Evolutionary conservation across 1,139 yeast genomes (phyloP).

Genomic region (Hyphopichia fennica): DNA sequence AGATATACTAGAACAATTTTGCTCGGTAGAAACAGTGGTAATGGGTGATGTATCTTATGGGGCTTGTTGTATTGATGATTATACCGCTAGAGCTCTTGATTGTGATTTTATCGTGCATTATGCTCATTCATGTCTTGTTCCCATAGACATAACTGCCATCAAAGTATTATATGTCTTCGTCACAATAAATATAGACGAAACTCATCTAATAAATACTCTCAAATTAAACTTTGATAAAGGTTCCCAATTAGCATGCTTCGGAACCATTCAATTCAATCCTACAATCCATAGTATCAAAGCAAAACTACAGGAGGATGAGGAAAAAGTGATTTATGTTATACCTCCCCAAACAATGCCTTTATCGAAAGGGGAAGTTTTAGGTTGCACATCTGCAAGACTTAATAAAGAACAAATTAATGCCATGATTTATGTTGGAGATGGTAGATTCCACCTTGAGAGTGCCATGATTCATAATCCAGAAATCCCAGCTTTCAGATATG

Average conservation of each 20-base stretch:
- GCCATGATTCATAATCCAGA: slow-evolving; percentile 97
- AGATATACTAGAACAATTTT: slow-evolving; percentile 90
- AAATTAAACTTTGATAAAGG: slow-evolving; percentile 65
- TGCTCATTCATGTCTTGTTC: slow-evolving; percentile 96
- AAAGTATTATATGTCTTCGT: slow-evolving; percentile 95
- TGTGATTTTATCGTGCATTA: slow-evolving; percentile 96
- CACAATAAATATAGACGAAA: slow-evolving; percentile 84
- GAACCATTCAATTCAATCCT: slow-evolving; percentile 96
- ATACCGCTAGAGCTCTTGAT: slow-evolving; percentile 85
- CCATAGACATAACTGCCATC: slow-evolving; percentile 86
- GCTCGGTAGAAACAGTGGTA: slow-evolving; percentile 81
- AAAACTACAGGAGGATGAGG: slow-evolving; percentile 49
- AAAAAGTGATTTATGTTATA: slow-evolving; percentile 58
- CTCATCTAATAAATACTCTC: slow-evolving; percentile 76
- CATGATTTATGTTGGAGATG: slow-evolving; percentile 93
- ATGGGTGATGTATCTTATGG: slow-evolving; percentile 99
- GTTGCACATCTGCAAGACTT: slow-evolving; percentile 89
- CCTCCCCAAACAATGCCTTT: slow-evolving; percentile 94
- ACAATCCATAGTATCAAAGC: slow-evolving; percentile 78
- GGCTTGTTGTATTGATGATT: slow-evolving; percentile 98
- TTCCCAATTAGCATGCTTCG: slow-evolving; percentile 74
- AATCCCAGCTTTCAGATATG: slow-evolving; percentile 89
- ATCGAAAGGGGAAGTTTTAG: slow-evolving; percentile 94
- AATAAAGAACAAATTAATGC: slow-evolving; percentile 65
- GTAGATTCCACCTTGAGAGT: slow-evolving; percentile 91